Base-by-base conservation (phyloP, 345 rosid species). In the Angophora floribunda region DNA sequence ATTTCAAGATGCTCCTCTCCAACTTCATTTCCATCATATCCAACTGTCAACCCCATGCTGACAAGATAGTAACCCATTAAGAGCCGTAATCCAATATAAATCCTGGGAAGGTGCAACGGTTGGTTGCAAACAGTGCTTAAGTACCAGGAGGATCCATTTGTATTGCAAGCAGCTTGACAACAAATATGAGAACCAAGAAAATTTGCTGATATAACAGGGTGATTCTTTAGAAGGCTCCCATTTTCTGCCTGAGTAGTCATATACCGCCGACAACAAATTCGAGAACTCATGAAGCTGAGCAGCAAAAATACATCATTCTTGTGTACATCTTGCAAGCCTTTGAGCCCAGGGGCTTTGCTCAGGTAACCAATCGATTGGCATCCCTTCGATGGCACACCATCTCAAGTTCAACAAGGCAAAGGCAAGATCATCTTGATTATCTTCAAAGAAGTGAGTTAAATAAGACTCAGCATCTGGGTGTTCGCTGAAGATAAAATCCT, bases 301-400 rank as follows among this genome's bases (percentile, higher is more conserved):
- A 36, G 82, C 82, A 44, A 67, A 75, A 19, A 9, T 63, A 63
- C 10, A 1, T 75, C 82, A 75, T 75, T 75, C 82, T 41, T 75
- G 82, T 75, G 49, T 75, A 75, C 82, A 3, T 41, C 82, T 59
- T 15, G 91, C 88, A 70, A 95, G 94, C 91, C 92, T 91, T 86
- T 78, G 92, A 26, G 94, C 93, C 96, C 99, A 95, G 3, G 51
- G 61, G 90, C 94, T 96, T 91, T 92, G 91, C 87, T 92, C 92
- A 28, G 95, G 96, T 7, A 94, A 94, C 98, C 98, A 96, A 85
- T 94, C 90, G 88, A 94, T 85, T 32, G 88, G 88, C 63, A 52
- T 87, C 65, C 96, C 98, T 6, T 90, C 87, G 59, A 95, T 93
- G 28, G 97, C 94, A 89, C 98, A 96, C 96, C 97, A 94, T 91